phyloP scores from a whole-genome alignment of 2,329 filamentous ascomycete genomes.

The Talaromyces verruculosus region DNA sequence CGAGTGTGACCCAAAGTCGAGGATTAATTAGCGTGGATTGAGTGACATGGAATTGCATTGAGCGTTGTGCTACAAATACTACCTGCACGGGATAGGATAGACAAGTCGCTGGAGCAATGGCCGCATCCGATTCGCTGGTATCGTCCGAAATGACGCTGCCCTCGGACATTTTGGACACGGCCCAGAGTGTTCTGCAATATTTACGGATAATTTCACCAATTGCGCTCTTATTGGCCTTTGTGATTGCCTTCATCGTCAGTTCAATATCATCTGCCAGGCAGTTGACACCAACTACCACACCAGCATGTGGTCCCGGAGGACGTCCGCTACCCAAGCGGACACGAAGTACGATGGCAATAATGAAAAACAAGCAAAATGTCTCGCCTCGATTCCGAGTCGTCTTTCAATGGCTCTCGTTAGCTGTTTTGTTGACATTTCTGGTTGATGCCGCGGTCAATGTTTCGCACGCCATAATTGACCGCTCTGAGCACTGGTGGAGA shows the following conservation, averaged over 20 bases:
- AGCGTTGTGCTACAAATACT: constrained; percentile 13
- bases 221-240: constrained; percentile 63
- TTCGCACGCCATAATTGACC: constrained; percentile 66
- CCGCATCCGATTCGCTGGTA: constrained; percentile 23
- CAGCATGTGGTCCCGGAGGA: constrained; percentile 74
- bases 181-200: constrained; percentile 52
- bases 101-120: constrained; percentile 21
- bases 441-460: constrained; percentile 73
- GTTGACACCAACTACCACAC: constrained; percentile 48
- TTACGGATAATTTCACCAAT: constrained; percentile 63
- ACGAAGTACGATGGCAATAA: constrained; percentile 49
- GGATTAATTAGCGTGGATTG: constrained; percentile 1
- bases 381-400: constrained; percentile 66
- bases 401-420: constrained; percentile 72
- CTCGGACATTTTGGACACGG: constrained; percentile 45
- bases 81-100: constrained; percentile 18
- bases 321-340: constrained; percentile 75
- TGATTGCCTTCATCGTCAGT: constrained; percentile 60
- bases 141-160: constrained; percentile 29
- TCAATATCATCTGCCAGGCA: constrained; percentile 58
- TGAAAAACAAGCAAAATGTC: constrained; percentile 56
- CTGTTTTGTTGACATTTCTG: constrained; percentile 72
- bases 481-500: constrained; percentile 75
- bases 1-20: constrained; percentile 13
- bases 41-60: constrained; percentile 23